Conservation (phyloP, 352 stramenopile species). For the Pythium biforme region DNA sequence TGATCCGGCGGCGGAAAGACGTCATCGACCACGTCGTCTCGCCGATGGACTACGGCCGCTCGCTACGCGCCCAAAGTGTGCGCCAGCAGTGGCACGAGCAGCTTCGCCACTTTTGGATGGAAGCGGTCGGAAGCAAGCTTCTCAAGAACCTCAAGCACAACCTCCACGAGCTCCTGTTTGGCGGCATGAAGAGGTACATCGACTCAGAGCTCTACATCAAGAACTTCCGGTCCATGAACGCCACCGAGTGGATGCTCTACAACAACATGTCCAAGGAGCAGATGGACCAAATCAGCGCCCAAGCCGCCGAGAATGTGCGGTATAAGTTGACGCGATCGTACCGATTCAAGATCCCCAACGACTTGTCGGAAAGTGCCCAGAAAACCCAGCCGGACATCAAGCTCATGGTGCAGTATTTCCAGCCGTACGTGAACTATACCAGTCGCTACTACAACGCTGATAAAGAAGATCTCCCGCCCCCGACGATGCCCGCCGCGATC, state of each 20-base stretch:
- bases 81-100: slow-evolving; percentile 38
- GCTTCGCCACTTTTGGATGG: slow-evolving; percentile 35
- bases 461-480: slow-evolving; percentile 4
- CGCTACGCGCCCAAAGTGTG: slow-evolving; percentile 32
- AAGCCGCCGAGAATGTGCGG: background rate
- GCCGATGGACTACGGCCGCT: slow-evolving; percentile 39
- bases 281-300: background rate
- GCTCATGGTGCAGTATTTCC: slow-evolving; percentile 23
- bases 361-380: background rate
- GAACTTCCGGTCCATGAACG: slow-evolving; percentile 5
- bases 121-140: slow-evolving; percentile 39
- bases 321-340: background rate
- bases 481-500: slow-evolving; percentile 15
- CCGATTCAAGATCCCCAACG: background rate
- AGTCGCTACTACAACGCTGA: slow-evolving; percentile 39
- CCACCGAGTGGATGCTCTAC: background rate
- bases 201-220: slow-evolving; percentile 23
- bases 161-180: slow-evolving; percentile 1
- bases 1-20: slow-evolving; percentile 30
- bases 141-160: slow-evolving; percentile 20
- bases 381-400: background rate
- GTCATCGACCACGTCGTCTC: slow-evolving; percentile 58
- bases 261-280: slow-evolving; percentile 4
- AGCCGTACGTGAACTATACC: slow-evolving; percentile 47
- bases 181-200: background rate